Evolutionary conservation across 352 stramenopile species (phyloP), one percentile per base, ranked within the genome.

Genomic region (Pilasporangium apinafurcum): DNA sequence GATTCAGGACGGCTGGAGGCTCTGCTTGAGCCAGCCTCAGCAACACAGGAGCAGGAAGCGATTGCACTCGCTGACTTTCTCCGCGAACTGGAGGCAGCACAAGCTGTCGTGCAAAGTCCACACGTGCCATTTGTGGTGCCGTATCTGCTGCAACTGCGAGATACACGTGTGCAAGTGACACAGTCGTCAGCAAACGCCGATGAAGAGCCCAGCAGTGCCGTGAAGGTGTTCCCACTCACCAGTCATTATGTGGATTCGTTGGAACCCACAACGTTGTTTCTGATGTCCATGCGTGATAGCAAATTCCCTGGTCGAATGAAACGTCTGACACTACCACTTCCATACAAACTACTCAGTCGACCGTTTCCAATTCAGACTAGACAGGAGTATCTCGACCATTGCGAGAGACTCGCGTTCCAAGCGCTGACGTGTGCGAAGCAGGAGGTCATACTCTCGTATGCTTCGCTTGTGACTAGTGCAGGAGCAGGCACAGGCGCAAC

Each of bases 221-320:
- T 88, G 4, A 47, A 53, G 21, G 76, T 89, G 37, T 34, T 86
- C 24, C 73, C 73, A 6, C 38, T 89, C 21, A 74, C 65, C 21
- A 34, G 51, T 17, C 58, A 59, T 14, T 51, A 59, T 6, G 50
- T 86, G 4, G 60, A 79, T 16, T 60, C 54, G 8, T 50, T 72
- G 14, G 59, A 60, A 12, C 37, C 33, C 32, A 62, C 28, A n/a
- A 58, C 16, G 22, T 80, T 40, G 56, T 83, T 71, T 27, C 37
- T 91, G 14, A 79, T 72, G 56, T 78, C 65, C 22, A 88, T 91
- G 75, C 65, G 73, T 7, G 79, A 91, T 44, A 75, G 63, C 37
- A 86, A 88, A 44, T 91, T 88, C 24, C 79, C 79, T 29, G 79
- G 79, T 8, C 69, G 79, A 14, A 67, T 91, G 55, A 81, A 80